Conservation (phyloP, 441 rosid genomes). For the Croton setiger region DNA sequence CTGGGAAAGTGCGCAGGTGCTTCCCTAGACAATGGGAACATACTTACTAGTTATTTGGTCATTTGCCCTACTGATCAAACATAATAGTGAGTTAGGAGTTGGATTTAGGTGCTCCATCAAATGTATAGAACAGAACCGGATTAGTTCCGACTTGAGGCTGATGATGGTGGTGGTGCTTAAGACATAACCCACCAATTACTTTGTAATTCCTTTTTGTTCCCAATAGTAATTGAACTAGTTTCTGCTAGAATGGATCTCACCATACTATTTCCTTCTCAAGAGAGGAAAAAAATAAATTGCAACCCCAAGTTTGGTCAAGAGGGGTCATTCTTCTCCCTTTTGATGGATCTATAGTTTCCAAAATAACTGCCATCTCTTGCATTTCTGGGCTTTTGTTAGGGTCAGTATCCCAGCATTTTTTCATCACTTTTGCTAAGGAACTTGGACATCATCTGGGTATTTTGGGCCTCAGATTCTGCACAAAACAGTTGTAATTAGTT, state of each 20-base stretch:
- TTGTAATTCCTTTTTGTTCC: neutral
- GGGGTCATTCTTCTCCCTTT: neutral
- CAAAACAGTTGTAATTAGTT: neutral
- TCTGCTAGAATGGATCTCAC: no score
- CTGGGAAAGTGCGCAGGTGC: neutral
- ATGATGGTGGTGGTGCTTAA: neutral
- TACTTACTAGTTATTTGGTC: neutral
- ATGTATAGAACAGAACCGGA: constrained; percentile 7
- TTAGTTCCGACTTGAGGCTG: neutral
- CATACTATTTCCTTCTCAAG: no score
- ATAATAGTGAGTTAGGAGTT: neutral
- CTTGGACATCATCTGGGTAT: constrained; percentile 11
- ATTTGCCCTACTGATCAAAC: neutral
- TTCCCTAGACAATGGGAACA: neutral
- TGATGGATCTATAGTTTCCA: constrained; percentile 10
- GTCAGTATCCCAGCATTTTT: constrained; percentile 9
- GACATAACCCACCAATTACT: neutral
- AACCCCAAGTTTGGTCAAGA: neutral
- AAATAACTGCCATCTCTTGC: constrained; percentile 10
- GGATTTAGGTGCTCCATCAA: neutral
- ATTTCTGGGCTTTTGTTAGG: constrained; percentile 14
- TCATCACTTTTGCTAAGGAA: constrained; percentile 5
- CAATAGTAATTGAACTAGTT: neutral
- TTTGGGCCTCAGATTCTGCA: constrained; percentile 19
- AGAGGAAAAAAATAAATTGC: no score